phyloP scores from a whole-genome alignment of 257 asterid genomes.

The Solanum rostratum region DNA sequence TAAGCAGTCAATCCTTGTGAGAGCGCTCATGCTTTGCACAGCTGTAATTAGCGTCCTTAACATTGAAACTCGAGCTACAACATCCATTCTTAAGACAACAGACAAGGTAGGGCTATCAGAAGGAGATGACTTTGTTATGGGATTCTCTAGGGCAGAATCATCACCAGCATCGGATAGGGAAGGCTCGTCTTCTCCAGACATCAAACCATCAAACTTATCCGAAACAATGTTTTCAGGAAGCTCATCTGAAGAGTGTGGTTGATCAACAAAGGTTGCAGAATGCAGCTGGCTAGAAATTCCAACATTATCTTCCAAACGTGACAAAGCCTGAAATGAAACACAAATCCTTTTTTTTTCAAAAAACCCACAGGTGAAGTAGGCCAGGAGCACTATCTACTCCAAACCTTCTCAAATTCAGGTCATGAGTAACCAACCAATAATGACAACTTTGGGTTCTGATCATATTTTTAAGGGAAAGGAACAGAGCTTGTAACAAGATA shows the following conservation, averaged over 20 bases:
- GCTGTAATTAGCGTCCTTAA: constrained; percentile 47
- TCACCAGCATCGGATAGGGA: constrained; percentile 5
- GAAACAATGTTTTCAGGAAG: constrained; percentile 16
- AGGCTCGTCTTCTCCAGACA: constrained; percentile 14
- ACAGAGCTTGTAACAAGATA: neutral
- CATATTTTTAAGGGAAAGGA: neutral
- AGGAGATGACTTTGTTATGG: neutral
- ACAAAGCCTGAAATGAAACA: constrained; percentile 38
- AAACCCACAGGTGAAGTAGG: neutral
- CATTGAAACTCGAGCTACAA: constrained; percentile 59
- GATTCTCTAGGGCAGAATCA: constrained; percentile 1
- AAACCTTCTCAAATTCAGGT: neutral
- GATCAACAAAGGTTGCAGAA: neutral
- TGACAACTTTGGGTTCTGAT: neutral
- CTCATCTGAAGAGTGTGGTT: constrained; percentile 14
- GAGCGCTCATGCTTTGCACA: constrained; percentile 25
- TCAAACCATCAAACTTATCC: constrained; percentile 16
- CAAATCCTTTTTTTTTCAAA: neutral
- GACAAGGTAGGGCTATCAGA: constrained; percentile 47
- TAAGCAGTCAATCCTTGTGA: constrained; percentile 34
- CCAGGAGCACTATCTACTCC: neutral
- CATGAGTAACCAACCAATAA: neutral
- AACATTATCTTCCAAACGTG: constrained; percentile 25
- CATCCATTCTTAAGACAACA: constrained; percentile 40
- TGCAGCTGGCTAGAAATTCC: constrained; percentile 7